phyloP scores from a whole-genome alignment of 2,329 filamentous ascomycete species.

The Penicillium sp. region DNA sequence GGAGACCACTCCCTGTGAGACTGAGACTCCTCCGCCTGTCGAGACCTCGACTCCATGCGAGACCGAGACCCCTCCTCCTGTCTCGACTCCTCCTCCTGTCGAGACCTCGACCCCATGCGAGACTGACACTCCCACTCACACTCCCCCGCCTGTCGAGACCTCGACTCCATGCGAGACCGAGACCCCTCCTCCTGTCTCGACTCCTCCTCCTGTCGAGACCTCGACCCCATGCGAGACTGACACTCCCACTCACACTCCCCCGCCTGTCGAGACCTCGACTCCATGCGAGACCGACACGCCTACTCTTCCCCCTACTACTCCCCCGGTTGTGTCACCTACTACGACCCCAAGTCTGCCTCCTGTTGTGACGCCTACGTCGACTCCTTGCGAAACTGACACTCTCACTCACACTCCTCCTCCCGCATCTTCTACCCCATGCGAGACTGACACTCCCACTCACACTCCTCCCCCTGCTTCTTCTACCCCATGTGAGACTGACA shows the following conservation, averaged over 20 bases:
- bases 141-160: not conserved
- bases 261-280: not conserved
- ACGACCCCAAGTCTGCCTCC: slow-evolving; percentile 2
- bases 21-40: not conserved
- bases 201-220: not conserved
- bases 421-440: not conserved
- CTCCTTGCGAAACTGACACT: slow-evolving; percentile 8
- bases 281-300: slow-evolving; percentile 10
- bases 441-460: not conserved
- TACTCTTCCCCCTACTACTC: slow-evolving; percentile 1
- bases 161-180: slow-evolving; percentile 18
- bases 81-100: not conserved
- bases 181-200: no score
- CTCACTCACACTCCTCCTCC: slow-evolving; percentile 5
- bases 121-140: slow-evolving; percentile 5
- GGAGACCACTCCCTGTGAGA: not conserved
- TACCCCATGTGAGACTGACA: slow-evolving; percentile 10
- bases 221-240: slow-evolving; percentile 9
- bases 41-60: slow-evolving; percentile 9
- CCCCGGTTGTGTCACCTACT: slow-evolving; percentile 5
- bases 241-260: slow-evolving; percentile 1
- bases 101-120: slow-evolving; percentile 1
- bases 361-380: not conserved
- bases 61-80: slow-evolving; percentile 1
- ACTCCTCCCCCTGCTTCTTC: not conserved